These are phyloP conservation scores for Cephaloascus fragrans DNA, from an alignment of 805 yeast species.

Conservation along the genomic window DNA sequence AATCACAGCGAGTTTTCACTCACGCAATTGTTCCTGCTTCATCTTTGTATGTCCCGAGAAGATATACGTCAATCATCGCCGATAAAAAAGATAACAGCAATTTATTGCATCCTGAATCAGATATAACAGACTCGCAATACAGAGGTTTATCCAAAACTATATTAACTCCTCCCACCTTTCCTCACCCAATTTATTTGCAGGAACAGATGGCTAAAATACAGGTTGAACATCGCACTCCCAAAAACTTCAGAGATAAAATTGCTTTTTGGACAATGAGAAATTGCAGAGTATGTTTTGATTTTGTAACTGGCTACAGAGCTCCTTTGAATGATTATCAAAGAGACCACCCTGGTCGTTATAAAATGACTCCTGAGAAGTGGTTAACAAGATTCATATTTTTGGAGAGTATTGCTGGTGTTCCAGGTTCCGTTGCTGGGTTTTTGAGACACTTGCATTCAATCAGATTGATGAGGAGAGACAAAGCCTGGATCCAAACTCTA, in stretches of 20 bases:
- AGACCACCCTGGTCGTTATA: slow-evolving; percentile 22
- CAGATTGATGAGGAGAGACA: slow-evolving; percentile 52
- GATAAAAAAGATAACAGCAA: no score
- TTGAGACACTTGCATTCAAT: slow-evolving; percentile 58
- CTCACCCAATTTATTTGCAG: slow-evolving; percentile 29
- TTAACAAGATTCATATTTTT: slow-evolving; percentile 50
- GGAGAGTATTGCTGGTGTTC: slow-evolving; percentile 73
- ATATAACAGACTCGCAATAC: no score
- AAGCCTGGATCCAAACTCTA: slow-evolving; percentile 68
- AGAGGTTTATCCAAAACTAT: background rate
- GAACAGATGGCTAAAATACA: slow-evolving; percentile 30
- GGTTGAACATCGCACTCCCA: slow-evolving; percentile 43
- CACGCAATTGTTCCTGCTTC: no score
- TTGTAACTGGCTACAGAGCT: slow-evolving; percentile 55
- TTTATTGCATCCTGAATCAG: background rate
- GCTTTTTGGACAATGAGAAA: slow-evolving; percentile 37
- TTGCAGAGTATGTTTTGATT: slow-evolving; percentile 45
- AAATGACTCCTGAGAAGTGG: slow-evolving; percentile 59
- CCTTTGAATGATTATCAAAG: slow-evolving; percentile 26
- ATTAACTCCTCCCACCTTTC: slow-evolving; percentile 21
- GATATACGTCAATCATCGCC: background rate
- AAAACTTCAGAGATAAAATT: slow-evolving; percentile 35
- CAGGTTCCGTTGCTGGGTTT: slow-evolving; percentile 70
- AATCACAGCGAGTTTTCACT: no score
- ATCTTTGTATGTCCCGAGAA: no score